Evolutionary conservation across 768 basidiomycete species (phyloP).

Genomic region (Pleurotus sapidus): DNA sequence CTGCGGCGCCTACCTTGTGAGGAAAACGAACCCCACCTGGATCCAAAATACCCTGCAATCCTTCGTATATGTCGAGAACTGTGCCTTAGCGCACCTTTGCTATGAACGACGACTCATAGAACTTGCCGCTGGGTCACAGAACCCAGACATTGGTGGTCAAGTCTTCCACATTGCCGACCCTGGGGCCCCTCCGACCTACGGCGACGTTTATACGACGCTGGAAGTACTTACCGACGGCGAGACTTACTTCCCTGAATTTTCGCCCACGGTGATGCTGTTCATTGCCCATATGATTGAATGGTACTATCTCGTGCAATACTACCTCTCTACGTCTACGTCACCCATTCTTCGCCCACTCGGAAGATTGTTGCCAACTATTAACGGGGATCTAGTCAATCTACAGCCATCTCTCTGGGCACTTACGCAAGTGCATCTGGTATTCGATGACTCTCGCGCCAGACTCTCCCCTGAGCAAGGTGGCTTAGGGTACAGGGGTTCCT

Average conservation of each 20-base stretch:
- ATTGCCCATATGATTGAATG: constrained; percentile 58
- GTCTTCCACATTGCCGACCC: constrained; percentile 67
- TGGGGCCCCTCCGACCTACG: constrained; percentile 58
- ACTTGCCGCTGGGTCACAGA: constrained; percentile 23
- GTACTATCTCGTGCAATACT: constrained; percentile 46
- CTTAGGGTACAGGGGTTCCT: constrained; percentile 58
- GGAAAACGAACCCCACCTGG: constrained; percentile 64
- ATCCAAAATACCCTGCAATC: constrained; percentile 53
- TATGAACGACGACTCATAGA: constrained; percentile 75
- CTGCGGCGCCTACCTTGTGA: constrained; percentile 59
- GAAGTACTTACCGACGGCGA: constrained; percentile 55
- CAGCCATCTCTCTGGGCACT: constrained; percentile 60
- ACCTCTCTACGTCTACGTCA: constrained; percentile 29
- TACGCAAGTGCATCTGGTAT: constrained; percentile 51
- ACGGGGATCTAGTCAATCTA: constrained; percentile 48
- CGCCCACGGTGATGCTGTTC: constrained; percentile 63
- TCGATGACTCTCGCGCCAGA: constrained; percentile 65
- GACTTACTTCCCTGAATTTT: constrained; percentile 50
- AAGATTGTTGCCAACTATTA: constrained; percentile 39
- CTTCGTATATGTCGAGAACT: constrained; percentile 76
- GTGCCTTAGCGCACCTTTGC: constrained; percentile 64
- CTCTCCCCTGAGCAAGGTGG: constrained; percentile 53
- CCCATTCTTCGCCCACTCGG: constrained; percentile 27
- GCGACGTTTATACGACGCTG: constrained; percentile 59
- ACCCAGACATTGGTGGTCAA: constrained; percentile 72